Evolutionary conservation across 2,329 filamentous ascomycete genomes (phyloP).

Genomic region (Exophiala dermatitidis): DNA sequence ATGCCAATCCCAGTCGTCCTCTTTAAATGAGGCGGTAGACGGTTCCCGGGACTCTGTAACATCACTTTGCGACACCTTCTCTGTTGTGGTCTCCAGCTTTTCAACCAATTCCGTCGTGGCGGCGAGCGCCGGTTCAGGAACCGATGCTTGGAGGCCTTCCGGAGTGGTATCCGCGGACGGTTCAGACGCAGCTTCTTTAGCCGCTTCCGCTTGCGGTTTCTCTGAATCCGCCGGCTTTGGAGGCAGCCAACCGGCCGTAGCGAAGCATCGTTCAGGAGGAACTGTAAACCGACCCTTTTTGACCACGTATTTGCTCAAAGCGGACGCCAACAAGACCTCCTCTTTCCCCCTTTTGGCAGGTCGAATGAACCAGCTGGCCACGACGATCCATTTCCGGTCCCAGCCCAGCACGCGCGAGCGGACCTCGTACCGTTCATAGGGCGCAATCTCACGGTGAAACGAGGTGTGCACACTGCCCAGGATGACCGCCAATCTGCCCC

Average conservation of each 20-base stretch:
- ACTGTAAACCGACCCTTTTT: constrained; percentile 78
- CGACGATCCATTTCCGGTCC: constrained; percentile 77
- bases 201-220: no score
- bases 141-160: constrained; percentile 14
- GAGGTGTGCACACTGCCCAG: constrained; percentile 66
- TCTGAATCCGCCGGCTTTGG: constrained; percentile 57
- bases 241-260: constrained; percentile 67
- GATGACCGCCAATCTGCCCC: constrained; percentile 52
- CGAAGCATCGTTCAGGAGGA: constrained; percentile 68
- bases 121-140: constrained; percentile 8
- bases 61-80: constrained; percentile 20
- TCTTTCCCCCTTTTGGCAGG: constrained; percentile 35
- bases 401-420: constrained; percentile 64
- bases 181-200: no score
- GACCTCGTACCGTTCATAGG: constrained; percentile 64
- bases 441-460: constrained; percentile 66
- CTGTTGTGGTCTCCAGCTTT: constrained; percentile 26
- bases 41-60: constrained; percentile 28
- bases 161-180: constrained; percentile 6
- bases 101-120: constrained; percentile 14
- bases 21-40: constrained; percentile 30
- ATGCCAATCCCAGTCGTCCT: constrained; percentile 53
- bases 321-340: constrained; percentile 61
- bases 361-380: constrained; percentile 65
- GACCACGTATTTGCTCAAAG: constrained; percentile 72